Evolutionary conservation across 179 eudicot species (phyloP).

Genomic region (Gypsophila paniculata): DNA sequence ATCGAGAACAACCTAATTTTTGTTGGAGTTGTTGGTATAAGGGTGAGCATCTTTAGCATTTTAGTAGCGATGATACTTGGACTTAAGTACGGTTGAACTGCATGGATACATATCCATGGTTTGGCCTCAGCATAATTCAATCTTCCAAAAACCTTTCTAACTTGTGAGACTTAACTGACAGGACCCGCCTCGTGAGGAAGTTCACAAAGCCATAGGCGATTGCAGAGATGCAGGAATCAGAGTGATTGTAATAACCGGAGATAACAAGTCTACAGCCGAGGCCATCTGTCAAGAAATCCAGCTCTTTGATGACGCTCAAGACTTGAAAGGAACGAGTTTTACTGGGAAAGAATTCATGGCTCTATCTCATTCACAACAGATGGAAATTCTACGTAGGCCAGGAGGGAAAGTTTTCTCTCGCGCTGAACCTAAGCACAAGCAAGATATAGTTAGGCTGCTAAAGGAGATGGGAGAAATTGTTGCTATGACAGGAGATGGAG

Average conservation of each 20-base stretch:
- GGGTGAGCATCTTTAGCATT: conserved; percentile 37
- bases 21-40: conserved; percentile 76
- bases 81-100: background rate
- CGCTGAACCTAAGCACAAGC: conserved; percentile 91
- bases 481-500: conserved; percentile 98
- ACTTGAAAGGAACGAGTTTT: conserved; percentile 54
- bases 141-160: background rate
- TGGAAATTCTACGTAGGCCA: conserved; percentile 47
- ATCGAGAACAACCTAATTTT: conserved; percentile 65
- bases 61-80: background rate
- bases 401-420: conserved; percentile 83
- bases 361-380: conserved; percentile 44
- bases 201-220: conserved; percentile 60
- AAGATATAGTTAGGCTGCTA: conserved; percentile 77
- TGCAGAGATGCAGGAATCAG: conserved; percentile 77
- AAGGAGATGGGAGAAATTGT: conserved; percentile 79
- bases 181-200: conserved; percentile 95
- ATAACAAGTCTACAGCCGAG: conserved; percentile 83
- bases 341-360: conserved; percentile 85
- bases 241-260: conserved; percentile 92
- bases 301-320: conserved; percentile 46
- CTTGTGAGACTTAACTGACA: conserved; percentile 20
- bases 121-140: too few relatives aligned
- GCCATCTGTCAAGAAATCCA: conserved; percentile 69
- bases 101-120: background rate